phyloP scores from a whole-genome alignment of 768 basidiomycete species.

The Leccinum arenicola region DNA sequence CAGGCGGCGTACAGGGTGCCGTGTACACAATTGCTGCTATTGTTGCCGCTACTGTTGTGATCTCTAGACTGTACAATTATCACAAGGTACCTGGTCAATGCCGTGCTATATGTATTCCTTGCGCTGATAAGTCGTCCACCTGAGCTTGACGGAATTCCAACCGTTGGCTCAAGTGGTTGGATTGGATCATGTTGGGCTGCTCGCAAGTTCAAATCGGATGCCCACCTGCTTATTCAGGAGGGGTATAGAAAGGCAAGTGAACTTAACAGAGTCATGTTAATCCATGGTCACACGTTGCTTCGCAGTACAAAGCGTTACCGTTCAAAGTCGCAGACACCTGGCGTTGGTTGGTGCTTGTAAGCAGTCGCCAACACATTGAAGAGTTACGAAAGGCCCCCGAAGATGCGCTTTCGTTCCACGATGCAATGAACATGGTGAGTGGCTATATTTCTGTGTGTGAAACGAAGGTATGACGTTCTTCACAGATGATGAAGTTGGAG shows the following conservation, averaged over 20 bases:
- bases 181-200: conserved; percentile 29
- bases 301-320: background rate
- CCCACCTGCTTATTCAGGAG: conserved; percentile 26
- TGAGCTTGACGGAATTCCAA: conserved; percentile 32
- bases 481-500: conserved; percentile 35
- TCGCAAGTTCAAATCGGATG: conserved; percentile 19
- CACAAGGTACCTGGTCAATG: conserved; percentile 1
- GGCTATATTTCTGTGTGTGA: background rate
- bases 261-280: background rate
- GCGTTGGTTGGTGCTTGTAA: background rate
- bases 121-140: background rate
- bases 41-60: background rate
- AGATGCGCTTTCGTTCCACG: conserved; percentile 35
- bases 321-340: background rate
- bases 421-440: conserved; percentile 30
- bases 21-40: conserved; percentile 10
- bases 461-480: background rate
- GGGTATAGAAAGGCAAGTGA: conserved; percentile 32
- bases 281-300: background rate
- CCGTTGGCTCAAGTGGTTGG: conserved; percentile 25
- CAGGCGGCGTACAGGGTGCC: background rate
- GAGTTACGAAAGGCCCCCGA: conserved; percentile 37
- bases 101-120: background rate
- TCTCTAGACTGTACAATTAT: conserved; percentile 4
- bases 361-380: background rate